Evolutionary conservation across 2,329 filamentous ascomycete genomes (phyloP).

Genomic region (Cladosporium sphaerospermum): DNA sequence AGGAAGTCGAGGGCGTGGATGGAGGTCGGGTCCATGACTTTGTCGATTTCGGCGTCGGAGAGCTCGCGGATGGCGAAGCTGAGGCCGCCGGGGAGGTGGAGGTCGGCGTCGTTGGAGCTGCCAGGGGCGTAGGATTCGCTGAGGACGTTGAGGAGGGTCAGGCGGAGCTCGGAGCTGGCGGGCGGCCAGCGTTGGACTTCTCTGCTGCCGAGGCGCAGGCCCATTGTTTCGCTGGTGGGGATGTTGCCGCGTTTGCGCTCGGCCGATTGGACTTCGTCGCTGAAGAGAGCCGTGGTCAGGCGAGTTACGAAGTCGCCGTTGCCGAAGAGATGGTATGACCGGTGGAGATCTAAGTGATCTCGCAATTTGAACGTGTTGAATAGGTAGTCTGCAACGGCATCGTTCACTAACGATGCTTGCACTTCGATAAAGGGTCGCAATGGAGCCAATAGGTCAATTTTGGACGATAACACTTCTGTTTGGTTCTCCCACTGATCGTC

Average conservation of each 20-base stretch:
- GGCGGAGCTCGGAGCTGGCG: constrained; percentile 82
- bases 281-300: constrained; percentile 77
- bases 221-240: constrained; percentile 66
- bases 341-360: constrained; percentile 67
- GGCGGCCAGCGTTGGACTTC: constrained; percentile 73
- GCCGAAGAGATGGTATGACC: constrained; percentile 74
- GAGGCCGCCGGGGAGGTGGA: constrained; percentile 38
- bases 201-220: constrained; percentile 72
- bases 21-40: constrained; percentile 73
- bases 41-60: constrained; percentile 68
- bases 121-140: constrained; percentile 60
- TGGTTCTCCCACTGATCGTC: neutral
- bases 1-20: constrained; percentile 92
- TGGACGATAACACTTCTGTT: too few species aligned
- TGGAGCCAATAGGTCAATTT: neutral
- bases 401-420: constrained; percentile 72
- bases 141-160: constrained; percentile 81
- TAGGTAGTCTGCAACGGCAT: constrained; percentile 67
- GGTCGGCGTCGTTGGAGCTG: constrained; percentile 12
- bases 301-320: constrained; percentile 77
- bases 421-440: constrained; percentile 57
- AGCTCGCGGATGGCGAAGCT: constrained; percentile 79
- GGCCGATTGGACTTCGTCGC: constrained; percentile 71
- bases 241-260: constrained; percentile 66
- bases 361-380: constrained; percentile 68